A percentile compares a stretch with the other conserved stretches of the same genome.
Conservation (phyloP, 192 early-diverging fungal genomes). For the Coemansia sp. region DNA sequence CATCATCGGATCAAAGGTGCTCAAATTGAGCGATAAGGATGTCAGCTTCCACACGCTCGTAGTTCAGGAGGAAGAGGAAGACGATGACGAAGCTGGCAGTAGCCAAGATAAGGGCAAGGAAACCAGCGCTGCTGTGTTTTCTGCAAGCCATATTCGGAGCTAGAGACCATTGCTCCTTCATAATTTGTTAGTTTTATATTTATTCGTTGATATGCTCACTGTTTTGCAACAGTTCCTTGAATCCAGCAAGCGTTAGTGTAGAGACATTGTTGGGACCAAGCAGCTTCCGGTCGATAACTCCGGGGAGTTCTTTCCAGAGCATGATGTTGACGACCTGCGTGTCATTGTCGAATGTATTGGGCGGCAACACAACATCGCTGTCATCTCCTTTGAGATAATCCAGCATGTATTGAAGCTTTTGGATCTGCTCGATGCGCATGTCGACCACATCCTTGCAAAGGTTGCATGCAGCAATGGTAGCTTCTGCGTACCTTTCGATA, state of each 20-base stretch:
- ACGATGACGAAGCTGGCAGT: neutral
- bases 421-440: slow-evolving; percentile 21
- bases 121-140: neutral
- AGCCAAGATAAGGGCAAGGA: neutral
- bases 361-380: neutral
- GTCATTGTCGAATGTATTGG: slow-evolving; percentile 30
- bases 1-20: slow-evolving; percentile 34
- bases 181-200: no score
- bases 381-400: slow-evolving; percentile 13
- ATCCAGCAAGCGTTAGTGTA: slow-evolving; percentile 25
- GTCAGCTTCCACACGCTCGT: slow-evolving; percentile 24
- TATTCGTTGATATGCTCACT: neutral
- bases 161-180: neutral
- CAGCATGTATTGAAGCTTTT: slow-evolving; percentile 12
- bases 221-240: slow-evolving; percentile 24
- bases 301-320: slow-evolving; percentile 33
- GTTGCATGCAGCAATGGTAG: slow-evolving; percentile 7
- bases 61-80: slow-evolving; percentile 33
- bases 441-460: slow-evolving; percentile 13
- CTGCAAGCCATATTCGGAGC: neutral
- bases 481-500: slow-evolving; percentile 18
- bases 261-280: slow-evolving; percentile 3
- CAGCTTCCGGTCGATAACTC: slow-evolving; percentile 23
- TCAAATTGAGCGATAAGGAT: slow-evolving; percentile 31
- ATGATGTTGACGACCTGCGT: slow-evolving; percentile 29